Base-by-base conservation (phyloP, 148 eudicot genomes). In the Rhododendron ovatum region DNA sequence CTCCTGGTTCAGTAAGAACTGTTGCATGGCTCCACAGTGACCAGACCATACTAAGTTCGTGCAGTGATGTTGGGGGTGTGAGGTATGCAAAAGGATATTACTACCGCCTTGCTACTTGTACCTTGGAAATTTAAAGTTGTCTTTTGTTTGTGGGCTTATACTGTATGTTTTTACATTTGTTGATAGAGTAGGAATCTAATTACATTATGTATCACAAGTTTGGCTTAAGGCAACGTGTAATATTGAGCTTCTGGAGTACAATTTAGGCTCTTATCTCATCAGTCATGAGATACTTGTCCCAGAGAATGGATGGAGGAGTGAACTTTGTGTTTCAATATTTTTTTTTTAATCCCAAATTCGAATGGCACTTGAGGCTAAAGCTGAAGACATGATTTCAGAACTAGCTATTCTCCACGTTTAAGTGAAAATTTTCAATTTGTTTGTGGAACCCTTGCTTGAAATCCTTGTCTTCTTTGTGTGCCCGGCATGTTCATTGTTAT, bases 11-110 rank as follows among this genome's bases (percentile, higher is more conserved):
- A 26, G 93, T 96, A 63, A 93, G 99, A 91, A 93, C 98, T 37
- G 91, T 96, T 88, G 91, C 95, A 71, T 96, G 98, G 96, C 95
- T 96, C 61, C 97, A 95, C 85, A 93, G 98, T 89, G 99, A 96
- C 87, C 99, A 95, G 89, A 96, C 98, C 65, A 96, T 96, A 82
- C 90, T 96, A 88, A 94, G 98, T 86, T 91, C 99, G 65, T 95
- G 95, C 85, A 89, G 93, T 77, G 99, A 96, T 88, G 92, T 88
- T 59, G 98, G 98, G 30, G 99, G 99, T 65, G 99, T 96, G 71
- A 96, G 99, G 99, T 96, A 91, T 84, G 76, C 76, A 30, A 71
- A 71, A 13, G 8, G 41, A 13, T 71, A 11, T 71, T 71, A 5
- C 76, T 71, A 30, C 41, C 7, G 37, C 35, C 75, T 11, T 71